phyloP scores from a whole-genome alignment of 495 filamentous ascomycete genomes.

The Xylaria acuta region DNA sequence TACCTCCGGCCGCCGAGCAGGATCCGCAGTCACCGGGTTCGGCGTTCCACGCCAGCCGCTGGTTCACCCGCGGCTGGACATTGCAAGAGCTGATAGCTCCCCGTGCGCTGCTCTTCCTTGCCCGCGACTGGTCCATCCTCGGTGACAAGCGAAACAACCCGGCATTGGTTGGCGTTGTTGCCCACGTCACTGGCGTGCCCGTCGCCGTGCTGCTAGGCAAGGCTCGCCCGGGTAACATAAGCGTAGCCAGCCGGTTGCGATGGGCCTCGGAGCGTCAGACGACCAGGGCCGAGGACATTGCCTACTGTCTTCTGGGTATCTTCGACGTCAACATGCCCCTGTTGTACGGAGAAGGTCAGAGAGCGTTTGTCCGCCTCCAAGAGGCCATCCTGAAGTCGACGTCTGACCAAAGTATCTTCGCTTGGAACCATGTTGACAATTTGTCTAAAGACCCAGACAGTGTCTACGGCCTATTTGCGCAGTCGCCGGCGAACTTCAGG shows the following conservation, averaged over 20 bases:
- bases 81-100: constrained; percentile 50
- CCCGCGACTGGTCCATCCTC: constrained; percentile 34
- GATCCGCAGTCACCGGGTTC: constrained; percentile 11
- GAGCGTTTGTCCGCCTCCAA: constrained; percentile 31
- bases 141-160: constrained; percentile 27
- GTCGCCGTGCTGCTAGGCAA: constrained; percentile 12
- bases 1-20: constrained; percentile 27
- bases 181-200: constrained; percentile 25
- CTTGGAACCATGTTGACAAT: constrained; percentile 1
- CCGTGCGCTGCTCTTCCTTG: constrained; percentile 36
- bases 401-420: constrained; percentile 27
- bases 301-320: constrained; percentile 33
- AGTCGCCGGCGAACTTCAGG: background rate
- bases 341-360: constrained; percentile 34
- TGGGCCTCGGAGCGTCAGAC: constrained; percentile 30
- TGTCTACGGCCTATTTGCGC: background rate
- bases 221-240: constrained; percentile 29
- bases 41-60: constrained; percentile 28
- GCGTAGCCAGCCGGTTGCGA: constrained; percentile 26
- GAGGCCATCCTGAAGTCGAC: constrained; percentile 30
- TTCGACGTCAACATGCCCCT: constrained; percentile 37
- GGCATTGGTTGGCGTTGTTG: background rate
- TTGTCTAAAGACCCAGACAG: background rate
- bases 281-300: constrained; percentile 29
- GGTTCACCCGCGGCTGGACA: constrained; percentile 50